A percentile compares a stretch with the other conserved stretches of the same genome.
Evolutionary conservation across 2,329 filamentous ascomycete species (phyloP).

Genomic region (Tolypocladium pustulatum): DNA sequence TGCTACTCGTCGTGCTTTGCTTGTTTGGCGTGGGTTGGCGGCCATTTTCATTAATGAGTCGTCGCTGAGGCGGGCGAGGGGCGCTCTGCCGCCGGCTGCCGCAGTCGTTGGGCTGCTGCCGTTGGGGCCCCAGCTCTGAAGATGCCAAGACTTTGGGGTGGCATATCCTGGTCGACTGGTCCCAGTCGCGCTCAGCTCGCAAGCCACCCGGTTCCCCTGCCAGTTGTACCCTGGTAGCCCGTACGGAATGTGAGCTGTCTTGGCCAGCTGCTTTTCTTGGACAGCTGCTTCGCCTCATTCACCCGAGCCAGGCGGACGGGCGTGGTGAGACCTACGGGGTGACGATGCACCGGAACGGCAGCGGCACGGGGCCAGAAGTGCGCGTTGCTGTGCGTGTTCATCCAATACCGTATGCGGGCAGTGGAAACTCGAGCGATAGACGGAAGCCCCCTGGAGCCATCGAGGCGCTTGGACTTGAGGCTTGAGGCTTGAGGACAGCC

Average conservation of each 20-base stretch:
- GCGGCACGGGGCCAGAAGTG: not conserved
- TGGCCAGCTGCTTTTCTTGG: not conserved
- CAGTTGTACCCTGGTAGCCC: not conserved
- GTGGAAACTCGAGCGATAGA: not conserved
- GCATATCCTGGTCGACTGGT: not conserved
- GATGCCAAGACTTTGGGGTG: not conserved
- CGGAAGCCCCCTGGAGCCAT: not conserved
- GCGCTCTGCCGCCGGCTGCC: not conserved
- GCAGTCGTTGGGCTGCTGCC: not conserved
- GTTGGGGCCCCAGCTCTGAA: not conserved
- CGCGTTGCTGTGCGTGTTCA: not conserved
- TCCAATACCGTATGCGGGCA: not conserved
- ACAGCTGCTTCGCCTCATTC: not conserved
- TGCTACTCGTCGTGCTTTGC: not conserved
- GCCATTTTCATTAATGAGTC: too few relatives aligned
- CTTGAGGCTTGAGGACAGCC: not conserved
- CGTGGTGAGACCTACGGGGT: not conserved
- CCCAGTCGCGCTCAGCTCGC: not conserved
- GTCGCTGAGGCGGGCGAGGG: not conserved
- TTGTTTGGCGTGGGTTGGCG: too few relatives aligned
- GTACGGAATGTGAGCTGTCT: not conserved
- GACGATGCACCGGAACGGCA: not conserved
- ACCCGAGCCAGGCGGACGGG: not conserved
- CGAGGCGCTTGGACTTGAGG: not conserved
- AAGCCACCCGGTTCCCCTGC: not conserved